Evolutionary conservation across 176 grass and related monocot genomes (phyloP), one percentile per base, ranked within the genome.

Genomic region (Metroxylon sagu): DNA sequence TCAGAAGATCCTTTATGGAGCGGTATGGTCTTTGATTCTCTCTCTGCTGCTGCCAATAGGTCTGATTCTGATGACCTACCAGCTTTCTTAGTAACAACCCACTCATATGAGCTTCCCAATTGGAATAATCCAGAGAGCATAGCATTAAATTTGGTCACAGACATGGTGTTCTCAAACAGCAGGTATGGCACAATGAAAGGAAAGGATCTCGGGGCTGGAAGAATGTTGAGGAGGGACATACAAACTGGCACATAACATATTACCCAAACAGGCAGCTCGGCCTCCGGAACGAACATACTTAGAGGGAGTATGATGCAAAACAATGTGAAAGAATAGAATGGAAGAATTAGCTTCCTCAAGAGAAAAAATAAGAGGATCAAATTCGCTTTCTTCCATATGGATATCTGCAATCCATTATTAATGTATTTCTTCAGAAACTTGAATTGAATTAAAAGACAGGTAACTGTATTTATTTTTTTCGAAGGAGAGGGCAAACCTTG

Each of bases 151-250:
- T 91, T 91, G 57, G 83, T 91, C 52, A 91, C 82, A 0, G 88
- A 91, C 88, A 91, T 86, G 69, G 87, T 90, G 58, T 90, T 90
- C 64, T 90, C 87, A 0, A 90, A 86, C 19, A 90, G 87, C 27
- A 91, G 83, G 76, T 91, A 91, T 16, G 88, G 88, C 18, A 91
- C 83, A 25, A 91, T 74, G 83, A 91, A 91, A 62, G 88, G 88
- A 59, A 86, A 91, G 52, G 88, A 91, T 68, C 79, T 70, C 48
- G 76, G 83, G 16, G 88, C 71, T 16, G 88, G 88, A 3, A 91
- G 73, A 56, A 91, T 83, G 57, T 86, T 91, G 19, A 91, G 61
- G 51, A 91, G 80, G 16, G 83, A 91, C 83, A 86, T 86, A 60
- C 75, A 68, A 25, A 91, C 79, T 0, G 88, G 88, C 58, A 91